Evolutionary conservation across 2,329 filamentous ascomycete genomes (phyloP).

Genomic region (Cordyceps farinosa): DNA sequence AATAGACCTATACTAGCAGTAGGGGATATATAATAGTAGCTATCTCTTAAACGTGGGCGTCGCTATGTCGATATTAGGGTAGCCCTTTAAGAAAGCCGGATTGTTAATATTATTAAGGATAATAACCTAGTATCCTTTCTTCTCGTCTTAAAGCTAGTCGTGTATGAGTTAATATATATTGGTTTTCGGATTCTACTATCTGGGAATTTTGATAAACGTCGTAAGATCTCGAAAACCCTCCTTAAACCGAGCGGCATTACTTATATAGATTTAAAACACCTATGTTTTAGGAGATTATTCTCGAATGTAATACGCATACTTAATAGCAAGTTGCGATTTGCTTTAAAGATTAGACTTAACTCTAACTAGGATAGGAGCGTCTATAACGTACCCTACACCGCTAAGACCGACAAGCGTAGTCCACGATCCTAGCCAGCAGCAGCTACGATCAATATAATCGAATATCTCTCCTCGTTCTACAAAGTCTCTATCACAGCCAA

Average conservation of each 20-base stretch:
- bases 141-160: conserved; percentile 27
- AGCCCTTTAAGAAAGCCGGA: neutral
- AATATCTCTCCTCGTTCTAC: conserved; percentile 25
- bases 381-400: conserved; percentile 20
- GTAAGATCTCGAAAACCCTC: conserved; percentile 34
- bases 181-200: conserved; percentile 28
- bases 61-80: too few species aligned
- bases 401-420: conserved; percentile 21
- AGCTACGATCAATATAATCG: conserved; percentile 27
- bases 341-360: conserved; percentile 18
- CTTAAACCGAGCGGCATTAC: conserved; percentile 32
- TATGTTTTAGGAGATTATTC: conserved; percentile 26
- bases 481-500: conserved; percentile 27
- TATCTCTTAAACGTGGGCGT: too few species aligned
- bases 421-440: conserved; percentile 19
- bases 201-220: conserved; percentile 27
- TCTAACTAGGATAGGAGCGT: conserved; percentile 19
- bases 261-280: conserved; percentile 38
- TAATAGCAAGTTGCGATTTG: conserved; percentile 31
- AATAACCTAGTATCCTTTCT: conserved; percentile 23
- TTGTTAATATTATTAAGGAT: conserved; percentile 25
- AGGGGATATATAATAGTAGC: conserved; percentile 20
- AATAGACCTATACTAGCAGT: conserved; percentile 19
- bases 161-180: conserved; percentile 33
- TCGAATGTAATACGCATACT: conserved; percentile 32